These are phyloP conservation scores for Nicotiana obtusifolia DNA, from an alignment of 257 asterid species.

Conservation along the genomic window DNA sequence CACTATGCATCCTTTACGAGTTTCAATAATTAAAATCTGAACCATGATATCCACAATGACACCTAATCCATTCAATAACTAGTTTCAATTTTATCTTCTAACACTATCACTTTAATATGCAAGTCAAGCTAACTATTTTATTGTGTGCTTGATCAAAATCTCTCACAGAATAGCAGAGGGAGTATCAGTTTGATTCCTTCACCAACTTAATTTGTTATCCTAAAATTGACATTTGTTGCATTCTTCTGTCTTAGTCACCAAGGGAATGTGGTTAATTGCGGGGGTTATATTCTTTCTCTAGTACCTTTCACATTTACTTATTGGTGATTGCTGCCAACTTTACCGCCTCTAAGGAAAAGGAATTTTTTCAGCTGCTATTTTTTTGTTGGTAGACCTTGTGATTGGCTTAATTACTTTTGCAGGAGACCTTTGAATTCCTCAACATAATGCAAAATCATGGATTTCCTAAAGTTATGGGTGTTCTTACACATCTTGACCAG, in stretches of 20 bases:
- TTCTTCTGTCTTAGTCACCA: not conserved
- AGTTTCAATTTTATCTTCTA: not conserved
- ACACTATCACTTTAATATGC: not conserved
- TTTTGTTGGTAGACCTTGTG: slow-evolving; percentile 2
- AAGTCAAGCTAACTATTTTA: not conserved
- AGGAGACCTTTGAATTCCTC: slow-evolving; percentile 97
- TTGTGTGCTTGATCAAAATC: not conserved
- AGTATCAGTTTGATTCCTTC: not conserved
- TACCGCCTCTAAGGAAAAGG: not conserved
- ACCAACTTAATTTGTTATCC: not conserved
- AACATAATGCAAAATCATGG: slow-evolving; percentile 97
- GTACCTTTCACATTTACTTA: not conserved
- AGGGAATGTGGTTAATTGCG: not conserved
- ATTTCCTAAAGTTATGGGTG: slow-evolving; percentile 98
- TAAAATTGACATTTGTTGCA: not conserved
- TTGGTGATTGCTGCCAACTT: not conserved
- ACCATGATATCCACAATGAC: not conserved
- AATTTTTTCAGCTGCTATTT: not conserved
- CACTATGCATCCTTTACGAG: not conserved
- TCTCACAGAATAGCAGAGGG: not conserved
- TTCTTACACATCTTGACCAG: slow-evolving; percentile 93
- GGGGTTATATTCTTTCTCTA: not conserved
- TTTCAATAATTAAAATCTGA: not conserved
- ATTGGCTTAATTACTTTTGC: slow-evolving; percentile 18
- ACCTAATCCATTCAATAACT: not conserved